Evolutionary conservation across 1,284 basidiomycete genomes (phyloP).

Genomic region (Tilletia caries): DNA sequence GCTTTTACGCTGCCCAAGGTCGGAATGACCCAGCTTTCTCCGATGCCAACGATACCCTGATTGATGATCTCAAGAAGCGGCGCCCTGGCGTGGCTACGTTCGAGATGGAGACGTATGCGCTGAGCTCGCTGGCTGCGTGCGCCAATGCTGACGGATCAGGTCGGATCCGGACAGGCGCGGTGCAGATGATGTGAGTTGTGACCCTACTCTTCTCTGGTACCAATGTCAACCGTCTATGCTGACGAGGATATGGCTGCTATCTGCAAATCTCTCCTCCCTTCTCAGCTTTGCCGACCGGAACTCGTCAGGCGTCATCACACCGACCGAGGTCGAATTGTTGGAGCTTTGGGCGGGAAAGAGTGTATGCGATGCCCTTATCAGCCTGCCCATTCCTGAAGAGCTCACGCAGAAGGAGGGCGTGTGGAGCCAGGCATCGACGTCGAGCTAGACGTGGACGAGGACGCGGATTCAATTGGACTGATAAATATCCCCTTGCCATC

Average conservation of each 20-base stretch:
- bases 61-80: constrained; percentile 59
- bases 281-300: constrained; percentile 67
- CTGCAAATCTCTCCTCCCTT: too few species aligned
- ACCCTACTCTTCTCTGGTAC: not conserved
- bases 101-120: constrained; percentile 57
- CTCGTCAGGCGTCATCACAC: constrained; percentile 73
- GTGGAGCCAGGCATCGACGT: constrained; percentile 1
- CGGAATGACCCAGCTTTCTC: constrained; percentile 69
- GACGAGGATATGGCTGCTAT: too few species aligned
- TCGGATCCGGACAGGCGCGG: constrained; percentile 69
- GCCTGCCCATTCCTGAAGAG: constrained; percentile 24
- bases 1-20: constrained; percentile 81
- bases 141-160: constrained; percentile 26
- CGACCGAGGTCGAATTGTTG: constrained; percentile 64
- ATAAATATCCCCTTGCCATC: too few species aligned
- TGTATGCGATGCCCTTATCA: constrained; percentile 59
- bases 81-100: constrained; percentile 60
- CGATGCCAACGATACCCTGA: constrained; percentile 68
- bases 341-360: constrained; percentile 67
- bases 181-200: constrained; percentile 66
- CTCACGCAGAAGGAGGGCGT: constrained; percentile 13
- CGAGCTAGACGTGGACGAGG: too few species aligned
- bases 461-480: too few species aligned
- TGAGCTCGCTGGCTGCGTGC: constrained; percentile 39
- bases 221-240: too few species aligned